Conservation (phyloP, 2,329 filamentous ascomycete species). For the Tolypocladium paradoxum region DNA sequence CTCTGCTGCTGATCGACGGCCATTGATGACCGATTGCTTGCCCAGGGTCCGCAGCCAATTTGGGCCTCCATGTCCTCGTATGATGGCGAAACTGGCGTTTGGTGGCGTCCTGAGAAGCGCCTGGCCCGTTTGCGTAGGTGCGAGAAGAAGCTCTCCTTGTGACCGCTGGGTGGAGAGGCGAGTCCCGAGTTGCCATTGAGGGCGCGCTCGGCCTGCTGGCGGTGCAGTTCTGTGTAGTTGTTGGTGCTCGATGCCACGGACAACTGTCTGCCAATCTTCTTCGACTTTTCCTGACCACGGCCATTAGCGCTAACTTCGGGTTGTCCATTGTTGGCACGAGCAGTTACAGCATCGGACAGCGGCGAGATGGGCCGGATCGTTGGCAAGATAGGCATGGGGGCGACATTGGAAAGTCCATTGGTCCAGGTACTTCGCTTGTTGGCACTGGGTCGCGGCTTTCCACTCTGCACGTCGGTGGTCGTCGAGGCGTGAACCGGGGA, state of each 20-base stretch:
- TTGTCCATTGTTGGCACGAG: constrained; percentile 65
- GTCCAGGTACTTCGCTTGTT: constrained; percentile 90
- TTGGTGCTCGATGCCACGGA: constrained; percentile 88
- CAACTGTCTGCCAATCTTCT: constrained; percentile 91
- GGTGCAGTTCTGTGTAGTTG: constrained; percentile 81
- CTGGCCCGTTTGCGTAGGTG: constrained; percentile 89
- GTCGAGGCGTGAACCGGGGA: constrained; percentile 31
- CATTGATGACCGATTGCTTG: constrained; percentile 75
- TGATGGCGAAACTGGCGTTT: constrained; percentile 65
- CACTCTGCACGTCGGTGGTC: constrained; percentile 24
- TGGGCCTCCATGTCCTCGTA: constrained; percentile 89
- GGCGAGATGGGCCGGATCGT: constrained; percentile 92
- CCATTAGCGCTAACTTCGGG: constrained; percentile 30
- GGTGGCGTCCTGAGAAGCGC: constrained; percentile 83
- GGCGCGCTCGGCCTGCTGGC: constrained; percentile 83
- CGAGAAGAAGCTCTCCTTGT: constrained; percentile 96
- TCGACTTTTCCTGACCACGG: constrained; percentile 53
- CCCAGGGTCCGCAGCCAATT: constrained; percentile 83
- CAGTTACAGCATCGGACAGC: constrained; percentile 86
- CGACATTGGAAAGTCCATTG: constrained; percentile 66
- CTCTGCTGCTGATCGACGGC: constrained; percentile 52
- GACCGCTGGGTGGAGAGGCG: constrained; percentile 64
- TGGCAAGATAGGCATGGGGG: constrained; percentile 91
- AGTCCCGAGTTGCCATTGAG: constrained; percentile 72
- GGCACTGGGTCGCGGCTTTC: constrained; percentile 33